Evolutionary conservation across 495 filamentous ascomycete species (phyloP).

Genomic region (Aspergillus egyptiacus): DNA sequence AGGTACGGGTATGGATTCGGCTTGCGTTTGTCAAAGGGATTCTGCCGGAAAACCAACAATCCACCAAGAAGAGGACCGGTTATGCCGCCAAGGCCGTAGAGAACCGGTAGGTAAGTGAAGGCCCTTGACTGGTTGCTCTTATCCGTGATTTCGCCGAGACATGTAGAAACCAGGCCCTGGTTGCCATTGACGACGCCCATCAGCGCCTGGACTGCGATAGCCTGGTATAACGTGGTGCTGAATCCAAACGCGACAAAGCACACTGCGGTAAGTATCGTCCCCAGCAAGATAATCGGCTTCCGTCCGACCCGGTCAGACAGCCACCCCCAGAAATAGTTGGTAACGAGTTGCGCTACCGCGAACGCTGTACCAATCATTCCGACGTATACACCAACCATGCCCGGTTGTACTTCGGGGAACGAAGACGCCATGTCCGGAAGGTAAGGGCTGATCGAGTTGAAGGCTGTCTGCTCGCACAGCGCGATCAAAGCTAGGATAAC

Average conservation of each 20-base stretch:
- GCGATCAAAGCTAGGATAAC: conserved; percentile 80
- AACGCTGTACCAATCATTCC: conserved; percentile 85
- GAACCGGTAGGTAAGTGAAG: conserved; percentile 85
- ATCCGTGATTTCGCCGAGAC: conserved; percentile 91
- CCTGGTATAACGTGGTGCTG: conserved; percentile 73
- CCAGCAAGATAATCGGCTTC: conserved; percentile 86
- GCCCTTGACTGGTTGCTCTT: conserved; percentile 86
- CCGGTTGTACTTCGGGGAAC: conserved; percentile 70
- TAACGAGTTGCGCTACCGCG: conserved; percentile 83
- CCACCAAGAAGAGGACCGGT: conserved; percentile 90
- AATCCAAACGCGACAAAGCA: conserved; percentile 89
- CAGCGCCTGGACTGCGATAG: conserved; percentile 74
- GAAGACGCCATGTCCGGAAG: conserved; percentile 83
- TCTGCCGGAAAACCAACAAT: conserved; percentile 57
- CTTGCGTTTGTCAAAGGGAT: conserved; percentile 45
- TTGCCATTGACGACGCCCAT: conserved; percentile 96
- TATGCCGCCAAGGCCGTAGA: conserved; percentile 90
- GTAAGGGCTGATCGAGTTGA: conserved; percentile 96
- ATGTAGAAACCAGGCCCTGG: conserved; percentile 79
- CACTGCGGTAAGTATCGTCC: conserved; percentile 70
- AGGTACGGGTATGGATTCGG: conserved; percentile 73
- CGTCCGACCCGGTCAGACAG: conserved; percentile 83
- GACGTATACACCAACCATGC: conserved; percentile 79
- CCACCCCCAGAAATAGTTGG: conserved; percentile 93
- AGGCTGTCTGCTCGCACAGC: conserved; percentile 87